These are phyloP conservation scores for Tricharina praecox DNA, from an alignment of 495 filamentous ascomycete species.

Conservation along the genomic window DNA sequence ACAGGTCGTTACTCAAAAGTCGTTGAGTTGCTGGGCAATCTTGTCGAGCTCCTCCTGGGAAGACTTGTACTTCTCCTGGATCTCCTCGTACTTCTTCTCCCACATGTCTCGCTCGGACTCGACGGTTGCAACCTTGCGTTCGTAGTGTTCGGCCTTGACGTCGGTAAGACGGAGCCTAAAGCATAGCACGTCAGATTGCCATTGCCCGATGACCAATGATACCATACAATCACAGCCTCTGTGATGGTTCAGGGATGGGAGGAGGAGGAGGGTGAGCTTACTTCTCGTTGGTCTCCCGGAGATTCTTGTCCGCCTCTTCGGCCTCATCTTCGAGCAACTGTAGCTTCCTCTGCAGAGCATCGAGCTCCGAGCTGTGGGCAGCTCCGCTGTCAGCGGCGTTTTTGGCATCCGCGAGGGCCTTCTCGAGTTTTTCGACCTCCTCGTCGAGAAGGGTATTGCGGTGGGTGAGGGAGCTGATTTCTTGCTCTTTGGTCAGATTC, in stretches of 20 bases:
- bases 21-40: conserved; percentile 73
- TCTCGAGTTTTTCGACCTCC: conserved; percentile 82
- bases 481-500: conserved; percentile 89
- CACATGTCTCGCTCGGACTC: conserved; percentile 75
- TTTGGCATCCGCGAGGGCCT: conserved; percentile 59
- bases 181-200: conserved; percentile 1
- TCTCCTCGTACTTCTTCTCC: conserved; percentile 95
- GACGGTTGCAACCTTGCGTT: conserved; percentile 96
- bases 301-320: conserved; percentile 81
- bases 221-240: background rate
- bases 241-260: background rate
- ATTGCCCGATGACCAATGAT: too few relatives aligned
- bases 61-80: conserved; percentile 66
- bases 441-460: conserved; percentile 73
- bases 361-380: conserved; percentile 66
- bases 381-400: conserved; percentile 52
- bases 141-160: conserved; percentile 96
- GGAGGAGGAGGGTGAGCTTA: conserved; percentile 34
- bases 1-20: conserved; percentile 45
- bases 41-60: conserved; percentile 84
- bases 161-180: conserved; percentile 89
- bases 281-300: conserved; percentile 97
- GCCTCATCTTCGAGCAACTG: conserved; percentile 95
- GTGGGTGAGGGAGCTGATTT: conserved; percentile 87
- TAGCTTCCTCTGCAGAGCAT: conserved; percentile 73